phyloP scores from a whole-genome alignment of 225 moss, liverwort and hornwort genomes.

The Physcomitrellopsis africana region DNA sequence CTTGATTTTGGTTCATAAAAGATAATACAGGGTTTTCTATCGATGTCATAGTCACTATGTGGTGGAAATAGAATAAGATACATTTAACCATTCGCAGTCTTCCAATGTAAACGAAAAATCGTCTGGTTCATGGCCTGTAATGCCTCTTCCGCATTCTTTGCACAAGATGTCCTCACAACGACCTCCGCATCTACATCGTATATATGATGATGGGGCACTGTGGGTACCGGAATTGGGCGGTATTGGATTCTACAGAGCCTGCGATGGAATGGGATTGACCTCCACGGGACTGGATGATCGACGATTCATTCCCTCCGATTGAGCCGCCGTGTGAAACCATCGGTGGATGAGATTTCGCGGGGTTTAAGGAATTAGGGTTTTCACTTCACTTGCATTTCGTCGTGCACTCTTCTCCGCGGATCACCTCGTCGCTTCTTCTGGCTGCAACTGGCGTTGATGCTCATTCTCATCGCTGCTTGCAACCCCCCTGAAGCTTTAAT shows the following conservation, averaged over 20 bases:
- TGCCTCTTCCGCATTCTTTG: too few species aligned
- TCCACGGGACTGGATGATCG: neutral
- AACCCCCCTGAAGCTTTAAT: neutral
- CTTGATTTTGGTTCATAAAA: too few species aligned
- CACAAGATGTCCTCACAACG: too few species aligned
- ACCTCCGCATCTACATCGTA: too few species aligned
- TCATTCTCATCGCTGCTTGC: neutral
- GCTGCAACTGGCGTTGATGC: neutral
- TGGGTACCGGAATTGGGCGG: neutral
- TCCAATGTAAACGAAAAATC: too few species aligned
- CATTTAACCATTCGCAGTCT: too few species aligned
- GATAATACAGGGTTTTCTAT: too few species aligned
- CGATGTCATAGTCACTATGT: too few species aligned
- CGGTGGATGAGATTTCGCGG: neutral
- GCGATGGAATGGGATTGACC: neutral
- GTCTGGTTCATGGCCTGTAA: too few species aligned
- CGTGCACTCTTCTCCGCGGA: neutral
- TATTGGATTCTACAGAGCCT: too few species aligned
- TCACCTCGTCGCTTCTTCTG: neutral
- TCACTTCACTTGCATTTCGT: neutral
- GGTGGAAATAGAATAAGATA: too few species aligned
- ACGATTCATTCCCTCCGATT: neutral
- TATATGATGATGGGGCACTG: too few species aligned
- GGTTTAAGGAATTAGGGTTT: slow-evolving; percentile 41
- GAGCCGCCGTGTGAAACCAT: neutral